Conservation (phyloP, 305 asterid genomes). For the Solanum chacoense region DNA sequence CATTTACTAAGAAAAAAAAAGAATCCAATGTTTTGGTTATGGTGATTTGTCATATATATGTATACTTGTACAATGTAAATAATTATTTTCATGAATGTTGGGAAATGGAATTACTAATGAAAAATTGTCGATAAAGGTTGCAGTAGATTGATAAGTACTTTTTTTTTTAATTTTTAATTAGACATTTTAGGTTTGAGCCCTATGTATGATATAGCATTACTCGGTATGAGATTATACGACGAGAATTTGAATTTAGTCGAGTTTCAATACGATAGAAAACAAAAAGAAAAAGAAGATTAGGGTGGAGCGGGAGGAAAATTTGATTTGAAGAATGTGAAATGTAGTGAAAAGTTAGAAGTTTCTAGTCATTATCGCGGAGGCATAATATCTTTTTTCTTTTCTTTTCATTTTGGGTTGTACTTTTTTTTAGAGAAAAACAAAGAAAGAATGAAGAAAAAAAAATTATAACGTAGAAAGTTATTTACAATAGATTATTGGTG, state of each 20-base stretch:
- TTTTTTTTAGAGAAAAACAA: background rate
- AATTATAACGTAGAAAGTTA: background rate
- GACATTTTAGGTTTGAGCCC: background rate
- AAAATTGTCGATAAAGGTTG: background rate
- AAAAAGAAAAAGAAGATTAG: background rate
- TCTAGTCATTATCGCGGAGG: background rate
- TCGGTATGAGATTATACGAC: background rate
- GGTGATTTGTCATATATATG: background rate
- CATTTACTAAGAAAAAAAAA: conserved; percentile 31
- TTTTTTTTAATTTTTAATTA: background rate
- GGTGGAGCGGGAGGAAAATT: background rate
- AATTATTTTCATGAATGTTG: background rate
- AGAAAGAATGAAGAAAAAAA: background rate
- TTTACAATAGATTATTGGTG: background rate
- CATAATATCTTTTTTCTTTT: background rate
- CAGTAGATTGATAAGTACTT: background rate
- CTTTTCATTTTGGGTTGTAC: background rate
- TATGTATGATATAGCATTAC: background rate
- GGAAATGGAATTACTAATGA: background rate
- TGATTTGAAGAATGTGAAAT: background rate
- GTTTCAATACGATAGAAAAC: background rate
- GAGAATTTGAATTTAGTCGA: background rate
- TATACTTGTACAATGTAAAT: background rate
- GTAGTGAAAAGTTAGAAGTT: background rate
- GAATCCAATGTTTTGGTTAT: background rate